Base-by-base conservation (phyloP, 2,329 filamentous ascomycete genomes). In the Fusarium tanahbumbuense region DNA sequence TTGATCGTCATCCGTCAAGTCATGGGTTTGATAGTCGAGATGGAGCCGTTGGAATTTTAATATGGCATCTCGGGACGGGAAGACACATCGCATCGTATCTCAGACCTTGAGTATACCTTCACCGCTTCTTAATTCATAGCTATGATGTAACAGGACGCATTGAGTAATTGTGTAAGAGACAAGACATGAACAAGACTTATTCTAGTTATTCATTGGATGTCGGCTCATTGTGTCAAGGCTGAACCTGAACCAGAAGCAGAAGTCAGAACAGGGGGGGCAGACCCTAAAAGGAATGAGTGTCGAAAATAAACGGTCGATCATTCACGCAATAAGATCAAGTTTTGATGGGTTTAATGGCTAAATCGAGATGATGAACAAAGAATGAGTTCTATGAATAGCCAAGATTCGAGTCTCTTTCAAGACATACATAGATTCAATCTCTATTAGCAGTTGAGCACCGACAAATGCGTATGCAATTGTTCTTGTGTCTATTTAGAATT, bases 81-180 rank as follows among this genome's bases (percentile, higher is more conserved):
- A 64, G 58, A 68, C 48, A 60, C 72, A 71, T 69, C 49, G 32
- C 23, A 52, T n/a, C 48, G 65, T 67, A 71, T 23, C 58, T 64
- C 53, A 69, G 70, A 58, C 59, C 46, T 68, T 60, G 40, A 56
- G 27, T 37, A 52, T 46, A 64, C 59, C 63, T 64, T 75, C 73
- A 75, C 73, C 73, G 73, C 73, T 65, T 74, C 73, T 75, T 73
- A 67, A 60, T 66, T 52, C 62, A 56, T 59, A 50, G 49, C 50
- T 67, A 75, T 75, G 69, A 75, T 74, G 69, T 75, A 73, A 71
- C 70, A 52, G 49, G 56, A 71, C 59, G 67, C 52, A 60, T 68
- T 56, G 56, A 56, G 69, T 54, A 59, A 56, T 67, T 65, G 67
- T 65, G 64, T 65, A 67, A 71, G 68, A 58, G 34, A 52, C 7